Evolutionary conservation across 192 early-diverging fungal genomes (phyloP).

Genomic region (Entomortierella lignicola): DNA sequence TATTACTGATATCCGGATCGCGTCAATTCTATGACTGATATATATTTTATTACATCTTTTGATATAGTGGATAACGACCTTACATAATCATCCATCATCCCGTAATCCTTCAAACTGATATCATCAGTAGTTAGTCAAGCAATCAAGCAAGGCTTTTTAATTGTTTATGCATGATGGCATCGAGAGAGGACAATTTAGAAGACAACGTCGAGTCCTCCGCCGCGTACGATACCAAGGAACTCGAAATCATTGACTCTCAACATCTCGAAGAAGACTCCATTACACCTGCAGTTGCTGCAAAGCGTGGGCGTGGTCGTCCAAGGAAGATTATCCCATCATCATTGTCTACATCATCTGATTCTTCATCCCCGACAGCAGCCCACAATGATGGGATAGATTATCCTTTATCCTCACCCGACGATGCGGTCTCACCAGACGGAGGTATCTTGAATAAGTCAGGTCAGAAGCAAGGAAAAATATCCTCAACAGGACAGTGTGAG

Average conservation of each 20-base stretch:
- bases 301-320: conserved; percentile 29
- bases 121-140: no score
- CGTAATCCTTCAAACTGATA: no score
- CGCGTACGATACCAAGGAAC: not conserved
- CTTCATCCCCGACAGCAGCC: no score
- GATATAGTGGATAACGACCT: no score
- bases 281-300: not conserved
- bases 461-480: not conserved
- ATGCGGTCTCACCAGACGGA: not conserved
- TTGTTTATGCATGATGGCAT: no score
- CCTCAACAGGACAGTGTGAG: conserved; percentile 2
- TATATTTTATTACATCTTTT: no score
- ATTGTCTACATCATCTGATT: not conserved
- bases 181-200: no score
- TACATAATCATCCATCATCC: no score
- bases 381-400: not conserved
- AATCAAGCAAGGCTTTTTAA: no score
- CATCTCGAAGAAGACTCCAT: no score
- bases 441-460: not conserved
- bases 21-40: no score
- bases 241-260: not conserved
- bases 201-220: not conserved
- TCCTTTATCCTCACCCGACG: not conserved
- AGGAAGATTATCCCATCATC: not conserved
- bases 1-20: no score